Evolutionary conservation across 139 green algal genomes (phyloP).

Genomic region (Tetraselmis striata): DNA sequence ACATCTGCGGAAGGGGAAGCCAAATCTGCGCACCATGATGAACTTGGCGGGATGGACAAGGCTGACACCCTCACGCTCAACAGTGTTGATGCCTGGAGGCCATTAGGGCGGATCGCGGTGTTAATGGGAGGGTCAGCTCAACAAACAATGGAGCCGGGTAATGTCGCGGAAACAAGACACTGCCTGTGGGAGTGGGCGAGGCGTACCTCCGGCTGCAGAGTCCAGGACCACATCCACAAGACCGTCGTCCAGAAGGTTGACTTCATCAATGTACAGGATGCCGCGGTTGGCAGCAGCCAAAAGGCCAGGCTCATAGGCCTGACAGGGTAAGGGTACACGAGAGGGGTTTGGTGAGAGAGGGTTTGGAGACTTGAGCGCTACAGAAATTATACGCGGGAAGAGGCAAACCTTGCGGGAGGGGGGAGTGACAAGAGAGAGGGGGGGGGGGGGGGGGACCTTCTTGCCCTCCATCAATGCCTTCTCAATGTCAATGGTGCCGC

Average conservation of each 20-base stretch:
- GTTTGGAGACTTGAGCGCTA: too few species aligned
- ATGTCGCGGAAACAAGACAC: too few species aligned
- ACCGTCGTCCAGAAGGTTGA: conserved; percentile 52
- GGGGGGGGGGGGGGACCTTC: conserved; percentile 27
- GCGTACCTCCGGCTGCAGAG: conserved; percentile 49
- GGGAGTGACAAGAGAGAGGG: neutral
- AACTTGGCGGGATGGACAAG: conserved; percentile 87
- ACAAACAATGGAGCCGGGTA: too few species aligned
- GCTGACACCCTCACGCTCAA: conserved; percentile 90
- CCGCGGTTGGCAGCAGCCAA: conserved; percentile 80
- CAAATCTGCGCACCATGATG: conserved; percentile 76
- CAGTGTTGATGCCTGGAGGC: conserved; percentile 83
- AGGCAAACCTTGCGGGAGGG: too few species aligned
- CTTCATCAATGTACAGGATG: conserved; percentile 85
- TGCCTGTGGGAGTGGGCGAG: too few species aligned
- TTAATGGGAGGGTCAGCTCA: too few species aligned
- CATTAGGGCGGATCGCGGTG: too few species aligned
- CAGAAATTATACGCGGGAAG: too few species aligned
- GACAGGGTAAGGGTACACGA: conserved; percentile 19
- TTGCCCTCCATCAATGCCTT: conserved; percentile 78
- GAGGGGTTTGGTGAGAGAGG: too few species aligned
- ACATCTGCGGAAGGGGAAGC: too few species aligned
- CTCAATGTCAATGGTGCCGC: conserved; percentile 92
- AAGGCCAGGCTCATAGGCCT: conserved; percentile 56
- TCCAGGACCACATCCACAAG: conserved; percentile 83